Evolutionary conservation across 257 asterid species (phyloP), one percentile per base, ranked within the genome.

Genomic region (Echium plantagineum): DNA sequence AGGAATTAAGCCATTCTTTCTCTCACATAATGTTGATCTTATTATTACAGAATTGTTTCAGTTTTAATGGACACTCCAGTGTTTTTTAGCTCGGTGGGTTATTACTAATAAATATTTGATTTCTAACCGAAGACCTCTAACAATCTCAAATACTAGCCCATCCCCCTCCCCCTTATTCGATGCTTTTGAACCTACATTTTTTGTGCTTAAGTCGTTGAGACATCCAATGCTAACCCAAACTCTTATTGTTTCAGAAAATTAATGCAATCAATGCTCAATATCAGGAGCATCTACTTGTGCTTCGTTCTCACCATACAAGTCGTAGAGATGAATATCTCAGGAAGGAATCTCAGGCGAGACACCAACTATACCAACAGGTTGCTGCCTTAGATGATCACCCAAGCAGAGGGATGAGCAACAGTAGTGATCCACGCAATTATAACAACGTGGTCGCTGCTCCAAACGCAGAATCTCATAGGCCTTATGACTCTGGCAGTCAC

Each of bases 301-400:
- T 87, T 61, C 80, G 95, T 19, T 68, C 83, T 48, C 80, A 60
- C 52, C 94, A 87, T 65, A 81, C 84, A 48, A 76, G 59, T 69
- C 79, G 72, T 64, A 78, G 86, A 72, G 94, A 84, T 35, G 95
- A 84, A 64, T 65, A 82, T 67, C 83, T 84, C 17, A 70, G 76
- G 19, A 77, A 77, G 67, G 94, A 86, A 78, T 86, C 87, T 58
- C 90, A 79, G 42, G 76, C 80, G 42, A 82, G 93, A 71, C 78
- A 72, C 35, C 85, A 79, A 68, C 87, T 76, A 32, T 83, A 80
- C 74, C 85, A 84, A 74, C 86, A 78, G 75, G 49, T 42, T 12
- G 74, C 80, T 58, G 71, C 78, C n/a, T 61, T 66, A 65, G 86
- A 78, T 35, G 79, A 73, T 55, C 76, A 79, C 72, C 83, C 85